Conservation (phyloP, 768 basidiomycete genomes). For the Mycena maculata region DNA sequence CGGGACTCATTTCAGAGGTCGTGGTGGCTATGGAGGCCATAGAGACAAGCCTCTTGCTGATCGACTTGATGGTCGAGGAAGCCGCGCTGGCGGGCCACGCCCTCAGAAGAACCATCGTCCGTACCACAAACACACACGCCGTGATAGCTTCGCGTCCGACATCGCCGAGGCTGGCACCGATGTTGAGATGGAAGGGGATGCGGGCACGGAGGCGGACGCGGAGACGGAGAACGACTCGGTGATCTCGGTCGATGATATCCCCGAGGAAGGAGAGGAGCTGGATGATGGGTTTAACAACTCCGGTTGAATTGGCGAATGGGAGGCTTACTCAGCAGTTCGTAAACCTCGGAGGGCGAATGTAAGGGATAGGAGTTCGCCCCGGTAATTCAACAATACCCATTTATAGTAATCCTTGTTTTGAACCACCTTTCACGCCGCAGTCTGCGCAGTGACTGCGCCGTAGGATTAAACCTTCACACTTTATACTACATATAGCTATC, state of each 20-base stretch:
- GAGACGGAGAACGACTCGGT: neutral
- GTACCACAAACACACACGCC: neutral
- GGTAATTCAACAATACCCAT: too few relatives aligned
- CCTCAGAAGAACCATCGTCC: neutral
- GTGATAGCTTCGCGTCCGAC: too few relatives aligned
- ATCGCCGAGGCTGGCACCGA: neutral
- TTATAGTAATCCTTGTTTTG: too few relatives aligned
- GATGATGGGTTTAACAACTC: neutral
- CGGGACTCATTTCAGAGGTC: neutral
- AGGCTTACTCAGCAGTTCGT: constrained; percentile 12
- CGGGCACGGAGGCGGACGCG: neutral
- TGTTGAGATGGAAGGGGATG: too few relatives aligned
- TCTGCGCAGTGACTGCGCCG: too few relatives aligned
- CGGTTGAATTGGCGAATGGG: neutral
- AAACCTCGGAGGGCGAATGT: constrained; percentile 25
- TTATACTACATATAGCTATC: too few relatives aligned
- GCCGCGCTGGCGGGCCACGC: neutral
- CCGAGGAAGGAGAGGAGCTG: neutral
- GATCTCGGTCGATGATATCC: neutral
- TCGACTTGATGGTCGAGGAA: neutral
- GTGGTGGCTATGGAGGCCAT: neutral
- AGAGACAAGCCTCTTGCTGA: neutral
- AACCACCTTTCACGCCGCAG: too few relatives aligned
- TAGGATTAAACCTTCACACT: too few relatives aligned
- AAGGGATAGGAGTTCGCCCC: too few relatives aligned